Base-by-base conservation (phyloP, 164 flowering plant species). In the Stephania yunnanensis region DNA sequence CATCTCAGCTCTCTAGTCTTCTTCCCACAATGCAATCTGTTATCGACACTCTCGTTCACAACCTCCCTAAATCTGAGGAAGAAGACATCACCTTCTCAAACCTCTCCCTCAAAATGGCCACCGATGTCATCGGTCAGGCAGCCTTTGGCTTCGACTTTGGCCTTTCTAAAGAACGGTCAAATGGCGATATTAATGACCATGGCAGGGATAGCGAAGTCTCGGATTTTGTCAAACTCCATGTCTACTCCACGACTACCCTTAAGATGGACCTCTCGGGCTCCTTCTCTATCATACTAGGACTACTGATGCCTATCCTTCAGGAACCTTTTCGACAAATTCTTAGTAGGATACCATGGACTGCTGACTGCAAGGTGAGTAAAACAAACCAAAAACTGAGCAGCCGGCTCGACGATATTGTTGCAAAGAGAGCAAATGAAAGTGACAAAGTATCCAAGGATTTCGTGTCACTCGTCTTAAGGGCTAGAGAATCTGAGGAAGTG, bases 261-360 rank as follows among this genome's bases (percentile, higher is more conserved):
- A 96, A 94, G 80, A 92, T 96, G 98, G 98, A 96, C 81, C 82
- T 94, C 20, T 85, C 97, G 0, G 98, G 93, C 22, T 91, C 99
- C 0, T 81, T 91, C 73, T 92, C 98, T 1, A 89, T 90, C 80
- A 82, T 96, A 64, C 73, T 92, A 9, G 99, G 99, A 30, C 75
- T 92, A 25, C 87, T 96, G 9, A 61, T 87, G n/a, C 98, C 99
- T 3, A 81, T 93, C 17, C 87, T 96, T 19, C 97, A 91, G 73
- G 93, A 89, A 73, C 99, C 99, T 1, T 84, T 90, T 71, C 80
- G 94, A 64, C 91, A 88, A 75, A 83, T 94, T 61, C 87, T 96
- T 17, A 88, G 83, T 78, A 81, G 92, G 69, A 83, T 96, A 10
- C 98, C 97, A 0, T 87, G 94, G n/a, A 89, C 97, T 0, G 87